These are phyloP conservation scores for Mycena rosella DNA, from an alignment of 768 basidiomycete species.

Conservation along the genomic window DNA sequence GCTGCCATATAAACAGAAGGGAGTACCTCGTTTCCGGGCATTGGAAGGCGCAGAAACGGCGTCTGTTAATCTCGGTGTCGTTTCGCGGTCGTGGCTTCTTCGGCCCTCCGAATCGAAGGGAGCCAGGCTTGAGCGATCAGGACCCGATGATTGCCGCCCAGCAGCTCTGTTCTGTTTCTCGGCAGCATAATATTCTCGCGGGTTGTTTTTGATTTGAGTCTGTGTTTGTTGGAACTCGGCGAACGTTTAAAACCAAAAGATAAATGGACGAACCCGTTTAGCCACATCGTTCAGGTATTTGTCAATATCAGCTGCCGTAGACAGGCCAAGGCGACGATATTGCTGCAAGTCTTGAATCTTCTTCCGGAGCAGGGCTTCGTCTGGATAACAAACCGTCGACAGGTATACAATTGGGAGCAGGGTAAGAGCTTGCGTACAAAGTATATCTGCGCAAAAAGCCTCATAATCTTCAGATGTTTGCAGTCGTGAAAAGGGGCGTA, in stretches of 20 bases:
- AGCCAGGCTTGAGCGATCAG: slow-evolving; percentile 62
- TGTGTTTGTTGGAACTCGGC: slow-evolving; percentile 41
- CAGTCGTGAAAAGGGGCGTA: slow-evolving; percentile 91
- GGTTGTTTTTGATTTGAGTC: slow-evolving; percentile 73
- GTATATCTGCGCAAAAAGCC: slow-evolving; percentile 85
- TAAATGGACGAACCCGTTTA: slow-evolving; percentile 70
- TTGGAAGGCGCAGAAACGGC: slow-evolving; percentile 49
- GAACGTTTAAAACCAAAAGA: neutral
- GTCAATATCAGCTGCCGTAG: slow-evolving; percentile 89
- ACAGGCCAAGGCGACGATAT: slow-evolving; percentile 88
- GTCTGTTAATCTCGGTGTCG: slow-evolving; percentile 63
- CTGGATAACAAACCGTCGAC: slow-evolving; percentile 55
- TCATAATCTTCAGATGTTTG: slow-evolving; percentile 96
- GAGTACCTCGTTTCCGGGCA: slow-evolving; percentile 60
- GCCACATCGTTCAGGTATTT: slow-evolving; percentile 84
- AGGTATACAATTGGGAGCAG: slow-evolving; percentile 4
- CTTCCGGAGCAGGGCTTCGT: slow-evolving; percentile 89
- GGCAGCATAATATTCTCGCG: slow-evolving; percentile 67
- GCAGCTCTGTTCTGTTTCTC: slow-evolving; percentile 53
- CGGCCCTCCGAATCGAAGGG: slow-evolving; percentile 59
- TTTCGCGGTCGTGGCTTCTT: slow-evolving; percentile 71
- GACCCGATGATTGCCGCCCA: slow-evolving; percentile 64
- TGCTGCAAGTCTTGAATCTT: slow-evolving; percentile 92
- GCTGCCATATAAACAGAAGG: slow-evolving; percentile 1
- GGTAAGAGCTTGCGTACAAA: slow-evolving; percentile 69